Conservation (phyloP, 2,329 filamentous ascomycete species). For the Thielaviopsis musarum region DNA sequence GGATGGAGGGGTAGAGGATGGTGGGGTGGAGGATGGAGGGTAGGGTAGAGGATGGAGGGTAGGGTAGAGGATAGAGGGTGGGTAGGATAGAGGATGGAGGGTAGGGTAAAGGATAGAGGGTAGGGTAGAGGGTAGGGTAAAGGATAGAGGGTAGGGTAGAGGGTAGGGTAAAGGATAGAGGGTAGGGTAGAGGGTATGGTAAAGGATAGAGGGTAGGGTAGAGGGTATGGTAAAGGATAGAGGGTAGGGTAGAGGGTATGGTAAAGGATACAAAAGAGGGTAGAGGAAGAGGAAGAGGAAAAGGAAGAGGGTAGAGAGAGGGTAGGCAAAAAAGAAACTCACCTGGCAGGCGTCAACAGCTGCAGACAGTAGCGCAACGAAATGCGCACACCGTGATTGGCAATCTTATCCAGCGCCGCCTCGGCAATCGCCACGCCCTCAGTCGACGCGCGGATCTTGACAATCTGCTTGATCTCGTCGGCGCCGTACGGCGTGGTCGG, state of each 20-base stretch:
- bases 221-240: neutral
- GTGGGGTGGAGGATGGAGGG: too few species aligned
- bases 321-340: slow-evolving; percentile 17
- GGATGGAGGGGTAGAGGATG: too few species aligned
- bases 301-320: neutral
- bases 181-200: too few species aligned
- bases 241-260: neutral
- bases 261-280: slow-evolving; percentile 2
- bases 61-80: neutral
- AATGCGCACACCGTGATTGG: slow-evolving; percentile 73
- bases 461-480: slow-evolving; percentile 84
- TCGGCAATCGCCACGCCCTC: slow-evolving; percentile 68
- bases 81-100: too few species aligned
- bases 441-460: slow-evolving; percentile 65
- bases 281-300: slow-evolving; percentile 1
- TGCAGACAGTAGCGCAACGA: slow-evolving; percentile 88
- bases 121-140: slow-evolving; percentile 2
- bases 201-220: too few species aligned
- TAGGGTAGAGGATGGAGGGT: neutral
- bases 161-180: neutral
- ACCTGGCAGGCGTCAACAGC: slow-evolving; percentile 70
- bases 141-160: neutral
- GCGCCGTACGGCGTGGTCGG: slow-evolving; percentile 80
- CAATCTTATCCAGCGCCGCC: slow-evolving; percentile 70
- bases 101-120: slow-evolving; percentile 7